These are phyloP conservation scores for Cyclotella baltica DNA, from an alignment of 108 stramenopile genomes.

Conservation along the genomic window DNA sequence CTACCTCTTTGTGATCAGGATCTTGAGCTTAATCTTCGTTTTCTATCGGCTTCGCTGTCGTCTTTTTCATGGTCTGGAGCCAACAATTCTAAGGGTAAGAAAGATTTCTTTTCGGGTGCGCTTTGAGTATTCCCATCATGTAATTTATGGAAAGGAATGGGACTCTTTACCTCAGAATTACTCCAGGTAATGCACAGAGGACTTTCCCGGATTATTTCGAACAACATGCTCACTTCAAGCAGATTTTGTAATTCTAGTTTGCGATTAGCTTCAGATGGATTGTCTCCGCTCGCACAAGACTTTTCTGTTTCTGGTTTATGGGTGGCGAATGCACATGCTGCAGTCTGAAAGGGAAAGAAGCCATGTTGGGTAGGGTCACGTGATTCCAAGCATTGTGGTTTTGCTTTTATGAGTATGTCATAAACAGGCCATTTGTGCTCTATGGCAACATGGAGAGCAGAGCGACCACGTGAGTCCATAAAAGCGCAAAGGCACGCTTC, in stretches of 20 bases:
- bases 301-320: neutral
- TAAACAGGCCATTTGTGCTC: slow-evolving; percentile 50
- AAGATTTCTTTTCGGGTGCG: neutral
- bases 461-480: slow-evolving; percentile 29
- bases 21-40: neutral
- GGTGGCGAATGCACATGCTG: slow-evolving; percentile 28
- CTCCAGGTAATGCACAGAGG: slow-evolving; percentile 42
- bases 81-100: neutral
- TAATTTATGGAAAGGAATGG: no score
- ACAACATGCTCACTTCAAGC: slow-evolving; percentile 44
- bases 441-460: slow-evolving; percentile 41
- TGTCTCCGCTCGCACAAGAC: neutral
- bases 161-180: neutral
- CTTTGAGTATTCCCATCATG: no score
- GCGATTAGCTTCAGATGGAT: neutral
- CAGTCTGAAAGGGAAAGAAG: slow-evolving; percentile 51
- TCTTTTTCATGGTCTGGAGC: neutral
- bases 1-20: no score
- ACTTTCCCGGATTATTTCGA: slow-evolving; percentile 34
- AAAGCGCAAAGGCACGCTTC: no score
- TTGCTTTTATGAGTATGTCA: slow-evolving; percentile 32
- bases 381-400: slow-evolving; percentile 30
- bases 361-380: slow-evolving; percentile 33
- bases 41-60: neutral
- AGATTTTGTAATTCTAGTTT: neutral